Base-by-base conservation (phyloP, 176 grass and related monocot genomes). In the Paspalum vaginatum region DNA sequence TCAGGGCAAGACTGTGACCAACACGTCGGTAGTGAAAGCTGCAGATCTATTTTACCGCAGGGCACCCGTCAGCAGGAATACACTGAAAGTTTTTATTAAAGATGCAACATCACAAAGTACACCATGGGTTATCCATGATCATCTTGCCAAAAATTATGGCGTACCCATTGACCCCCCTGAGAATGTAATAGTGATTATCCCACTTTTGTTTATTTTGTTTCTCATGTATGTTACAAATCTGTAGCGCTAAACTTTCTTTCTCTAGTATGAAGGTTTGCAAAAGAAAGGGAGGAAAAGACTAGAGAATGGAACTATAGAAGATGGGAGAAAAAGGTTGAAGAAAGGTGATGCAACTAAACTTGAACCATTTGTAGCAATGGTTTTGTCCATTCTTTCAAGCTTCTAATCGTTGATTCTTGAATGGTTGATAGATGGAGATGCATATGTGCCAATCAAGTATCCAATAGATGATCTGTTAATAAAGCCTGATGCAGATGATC, bases 381-480 rank as follows among this genome's bases (percentile, higher is more conserved):
- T 67, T 61, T 42, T 86, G 27, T 41, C 8, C 7, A 58, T 74
- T 74, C 43, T 27, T 75, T 21, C 43, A 81, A 68, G 41, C 27
- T 81, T 60, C 52, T 86, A 42, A 81, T n/a, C 9, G 24, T 45
- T 57, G 25, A 41, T 51, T 13, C 48, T 41, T 60, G 11, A 50
- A n/a, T 86, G 69, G 5, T 75, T 75, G 40, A 59, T 68, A 80
- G 84, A 49, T 67, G 76, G 47, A 40, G 65, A 69, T 65, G 67
- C 70, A 68, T 11, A 73, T 45, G 20, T 54, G 4, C 43, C 74
- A 58, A 26, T 91, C 68, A 88, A 85, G 54, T 93, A 97, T 79
- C 91, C 94, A 53, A 97, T 97, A 63, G 94, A 97, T 32, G 94
- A 97, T 85, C 67, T 92, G 61, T 85, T 91, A 66, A 38, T 97